These are phyloP conservation scores for Leccinum pachyderme DNA, from an alignment of 1,284 basidiomycete species.

Conservation along the genomic window DNA sequence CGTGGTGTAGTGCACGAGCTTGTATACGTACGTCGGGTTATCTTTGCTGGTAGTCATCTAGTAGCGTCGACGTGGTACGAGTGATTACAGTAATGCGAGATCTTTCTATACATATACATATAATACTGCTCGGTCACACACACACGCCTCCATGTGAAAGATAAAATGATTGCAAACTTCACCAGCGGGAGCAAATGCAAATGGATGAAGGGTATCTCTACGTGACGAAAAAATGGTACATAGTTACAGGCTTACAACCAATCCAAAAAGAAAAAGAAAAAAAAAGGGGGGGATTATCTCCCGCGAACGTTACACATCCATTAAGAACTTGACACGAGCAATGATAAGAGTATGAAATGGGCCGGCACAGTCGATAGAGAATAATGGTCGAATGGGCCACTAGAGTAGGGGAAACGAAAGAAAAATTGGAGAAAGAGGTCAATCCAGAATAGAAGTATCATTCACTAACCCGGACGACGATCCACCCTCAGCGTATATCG, in stretches of 20 bases:
- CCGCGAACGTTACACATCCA: slow-evolving; percentile 22
- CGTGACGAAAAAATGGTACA: slow-evolving; percentile 14
- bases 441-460: slow-evolving; percentile 13
- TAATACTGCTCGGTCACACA: neutral
- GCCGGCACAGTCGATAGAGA: slow-evolving; percentile 4
- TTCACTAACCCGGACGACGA: slow-evolving; percentile 10
- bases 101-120: neutral
- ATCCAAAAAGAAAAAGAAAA: slow-evolving; percentile 6
- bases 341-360: slow-evolving; percentile 7
- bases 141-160: neutral
- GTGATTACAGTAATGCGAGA: neutral
- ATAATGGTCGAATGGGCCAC: slow-evolving; percentile 12
- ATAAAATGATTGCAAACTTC: neutral
- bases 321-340: slow-evolving; percentile 13
- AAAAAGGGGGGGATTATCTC: neutral
- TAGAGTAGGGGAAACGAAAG: slow-evolving; percentile 10
- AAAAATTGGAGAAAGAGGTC: slow-evolving; percentile 2
- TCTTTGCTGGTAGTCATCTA: slow-evolving; percentile 1
- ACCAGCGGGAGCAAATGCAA: slow-evolving; percentile 1
- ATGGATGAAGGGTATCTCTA: slow-evolving; percentile 26
- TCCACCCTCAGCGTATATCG: slow-evolving; percentile 17
- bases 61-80: neutral
- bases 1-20: slow-evolving; percentile 22
- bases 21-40: slow-evolving; percentile 31
- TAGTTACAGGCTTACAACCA: slow-evolving; percentile 22